Conservation (phyloP, 352 stramenopile species). For the Blastocystis sp. region DNA sequence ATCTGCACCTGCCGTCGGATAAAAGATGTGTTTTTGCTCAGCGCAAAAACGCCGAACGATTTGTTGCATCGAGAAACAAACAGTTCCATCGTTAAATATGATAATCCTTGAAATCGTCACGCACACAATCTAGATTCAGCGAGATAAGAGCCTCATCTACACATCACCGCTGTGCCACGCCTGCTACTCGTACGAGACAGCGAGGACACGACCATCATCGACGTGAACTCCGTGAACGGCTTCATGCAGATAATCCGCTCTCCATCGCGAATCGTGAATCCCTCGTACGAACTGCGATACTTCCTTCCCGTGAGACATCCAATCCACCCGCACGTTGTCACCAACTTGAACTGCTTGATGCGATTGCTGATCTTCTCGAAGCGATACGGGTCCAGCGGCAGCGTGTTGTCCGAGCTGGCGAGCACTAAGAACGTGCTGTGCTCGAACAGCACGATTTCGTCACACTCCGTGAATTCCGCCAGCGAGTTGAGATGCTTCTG, state of each 20-base stretch:
- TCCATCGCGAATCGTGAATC: constrained; percentile 46
- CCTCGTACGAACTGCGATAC: constrained; percentile 40
- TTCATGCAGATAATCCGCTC: constrained; percentile 61
- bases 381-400: constrained; percentile 90
- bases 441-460: constrained; percentile 96
- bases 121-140: constrained; percentile 27
- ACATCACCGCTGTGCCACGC: background rate
- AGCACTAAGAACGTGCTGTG: constrained; percentile 97
- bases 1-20: no score
- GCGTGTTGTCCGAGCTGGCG: constrained; percentile 84
- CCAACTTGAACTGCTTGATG: constrained; percentile 97
- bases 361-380: constrained; percentile 99
- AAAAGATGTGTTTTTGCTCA: no score
- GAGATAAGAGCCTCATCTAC: constrained; percentile 47
- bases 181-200: background rate
- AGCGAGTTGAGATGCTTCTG: constrained; percentile 93
- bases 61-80: background rate
- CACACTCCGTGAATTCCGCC: constrained; percentile 90
- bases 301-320: background rate
- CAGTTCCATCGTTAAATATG: constrained; percentile 22
- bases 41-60: no score
- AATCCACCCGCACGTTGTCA: background rate
- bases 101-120: constrained; percentile 29
- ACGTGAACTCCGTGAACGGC: constrained; percentile 56
- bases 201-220: constrained; percentile 52